phyloP scores from a whole-genome alignment of 2,329 filamentous ascomycete species.

The Blastomyces silverae region DNA sequence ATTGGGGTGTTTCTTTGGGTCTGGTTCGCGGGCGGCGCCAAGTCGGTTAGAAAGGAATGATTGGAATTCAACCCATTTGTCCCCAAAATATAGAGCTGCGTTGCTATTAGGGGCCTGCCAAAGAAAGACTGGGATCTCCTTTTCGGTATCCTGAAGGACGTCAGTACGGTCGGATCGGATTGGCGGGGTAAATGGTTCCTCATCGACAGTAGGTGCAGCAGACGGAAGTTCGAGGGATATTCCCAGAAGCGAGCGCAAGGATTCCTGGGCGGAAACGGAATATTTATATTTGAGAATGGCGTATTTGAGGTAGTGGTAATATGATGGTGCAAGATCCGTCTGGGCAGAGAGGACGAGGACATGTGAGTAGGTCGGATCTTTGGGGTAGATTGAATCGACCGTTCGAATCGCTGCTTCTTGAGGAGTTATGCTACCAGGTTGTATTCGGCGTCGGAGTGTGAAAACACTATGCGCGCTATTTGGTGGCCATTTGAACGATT shows the following conservation, averaged over 20 bases:
- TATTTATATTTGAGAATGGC: slow-evolving; percentile 69
- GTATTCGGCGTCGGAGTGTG: slow-evolving; percentile 67
- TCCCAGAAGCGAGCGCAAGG: slow-evolving; percentile 58
- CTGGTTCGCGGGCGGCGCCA: slow-evolving; percentile 22
- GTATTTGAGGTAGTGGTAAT: slow-evolving; percentile 82
- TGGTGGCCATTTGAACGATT: slow-evolving; percentile 62
- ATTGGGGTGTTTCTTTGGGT: slow-evolving; percentile 37
- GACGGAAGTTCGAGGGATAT: slow-evolving; percentile 72
- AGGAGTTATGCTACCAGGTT: slow-evolving; percentile 52
- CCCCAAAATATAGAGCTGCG: slow-evolving; percentile 72
- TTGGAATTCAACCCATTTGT: slow-evolving; percentile 82
- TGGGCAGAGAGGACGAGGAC: slow-evolving; percentile 80
- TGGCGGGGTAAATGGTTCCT: slow-evolving; percentile 49
- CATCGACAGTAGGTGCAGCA: slow-evolving; percentile 49
- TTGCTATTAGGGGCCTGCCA: slow-evolving; percentile 82
- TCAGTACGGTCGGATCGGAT: slow-evolving; percentile 9
- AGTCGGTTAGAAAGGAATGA: slow-evolving; percentile 65
- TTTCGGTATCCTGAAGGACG: slow-evolving; percentile 21
- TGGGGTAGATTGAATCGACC: slow-evolving; percentile 82
- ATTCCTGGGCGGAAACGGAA: slow-evolving; percentile 47
- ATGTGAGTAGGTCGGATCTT: slow-evolving; percentile 57
- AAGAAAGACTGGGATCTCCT: slow-evolving; percentile 56
- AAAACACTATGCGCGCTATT: slow-evolving; percentile 45
- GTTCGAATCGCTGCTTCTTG: slow-evolving; percentile 68
- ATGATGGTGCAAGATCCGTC: slow-evolving; percentile 69